Conservation (phyloP, 768 basidiomycete genomes). For the Macrolepiota dolichaula region DNA sequence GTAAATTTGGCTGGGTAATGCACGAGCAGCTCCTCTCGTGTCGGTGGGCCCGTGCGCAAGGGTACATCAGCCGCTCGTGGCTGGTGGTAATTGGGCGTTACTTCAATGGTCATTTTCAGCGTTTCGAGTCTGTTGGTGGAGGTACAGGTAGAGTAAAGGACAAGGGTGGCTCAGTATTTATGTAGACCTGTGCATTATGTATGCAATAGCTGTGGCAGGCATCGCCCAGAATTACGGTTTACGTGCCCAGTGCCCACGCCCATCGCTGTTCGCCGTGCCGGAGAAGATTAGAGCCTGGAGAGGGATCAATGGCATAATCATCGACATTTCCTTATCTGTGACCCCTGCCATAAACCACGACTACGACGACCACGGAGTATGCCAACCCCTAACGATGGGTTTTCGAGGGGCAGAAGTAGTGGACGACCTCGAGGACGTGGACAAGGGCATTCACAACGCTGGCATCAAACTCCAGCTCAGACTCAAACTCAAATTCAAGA, state of each 20-base stretch:
- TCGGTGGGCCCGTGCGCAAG: constrained; percentile 60
- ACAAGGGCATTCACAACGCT: not conserved
- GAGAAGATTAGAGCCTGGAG: not conserved
- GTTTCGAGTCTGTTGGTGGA: not conserved
- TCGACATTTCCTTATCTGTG: no score
- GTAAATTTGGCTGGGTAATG: constrained; percentile 77
- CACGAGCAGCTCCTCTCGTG: constrained; percentile 57
- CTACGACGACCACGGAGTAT: not conserved
- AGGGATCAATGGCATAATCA: no score
- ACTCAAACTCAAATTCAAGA: not conserved
- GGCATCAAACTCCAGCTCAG: not conserved
- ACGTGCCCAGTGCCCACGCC: not conserved
- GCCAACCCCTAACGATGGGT: not conserved
- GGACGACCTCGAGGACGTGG: not conserved
- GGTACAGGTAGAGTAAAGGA: not conserved
- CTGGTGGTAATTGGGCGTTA: constrained; percentile 5
- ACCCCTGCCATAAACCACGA: not conserved
- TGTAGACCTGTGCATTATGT: not conserved
- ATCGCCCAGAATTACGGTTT: not conserved
- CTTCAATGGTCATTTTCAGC: not conserved
- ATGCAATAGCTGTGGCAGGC: not conserved
- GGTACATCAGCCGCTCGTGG: constrained; percentile 26
- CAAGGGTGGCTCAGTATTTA: not conserved
- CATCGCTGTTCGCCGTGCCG: not conserved
- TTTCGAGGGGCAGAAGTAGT: not conserved